phyloP scores from a whole-genome alignment of 306 rosid genomes.

The Cucurbita ficifolia region DNA sequence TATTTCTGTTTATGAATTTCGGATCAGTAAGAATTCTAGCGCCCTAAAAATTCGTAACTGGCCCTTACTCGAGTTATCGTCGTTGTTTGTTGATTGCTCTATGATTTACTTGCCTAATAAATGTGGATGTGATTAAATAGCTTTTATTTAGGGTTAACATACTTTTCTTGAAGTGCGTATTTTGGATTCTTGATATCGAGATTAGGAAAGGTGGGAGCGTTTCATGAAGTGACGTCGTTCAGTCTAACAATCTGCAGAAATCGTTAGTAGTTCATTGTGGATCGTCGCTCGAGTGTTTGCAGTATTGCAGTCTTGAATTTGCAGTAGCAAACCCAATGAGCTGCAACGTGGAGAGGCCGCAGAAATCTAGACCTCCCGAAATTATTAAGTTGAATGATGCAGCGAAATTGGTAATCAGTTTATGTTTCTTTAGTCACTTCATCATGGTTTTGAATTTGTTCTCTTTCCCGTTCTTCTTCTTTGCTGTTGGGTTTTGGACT shows the following conservation, averaged over 20 bases:
- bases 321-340: slow-evolving; percentile 13
- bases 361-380: slow-evolving; percentile 30
- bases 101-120: neutral
- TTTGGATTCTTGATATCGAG: neutral
- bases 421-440: neutral
- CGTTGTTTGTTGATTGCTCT: neutral
- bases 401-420: slow-evolving; percentile 55
- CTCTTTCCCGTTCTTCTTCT: neutral
- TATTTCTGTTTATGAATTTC: neutral
- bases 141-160: neutral
- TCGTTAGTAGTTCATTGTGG: neutral
- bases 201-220: neutral
- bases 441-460: neutral
- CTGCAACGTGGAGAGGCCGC: slow-evolving; percentile 20
- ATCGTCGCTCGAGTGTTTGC: neutral
- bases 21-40: neutral
- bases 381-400: slow-evolving; percentile 54
- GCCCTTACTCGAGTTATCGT: neutral
- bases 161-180: neutral
- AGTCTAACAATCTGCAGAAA: neutral
- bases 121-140: neutral
- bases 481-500: neutral
- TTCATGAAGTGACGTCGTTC: neutral
- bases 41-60: neutral
- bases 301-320: neutral